Evolutionary conservation across 192 early-diverging fungal genomes (phyloP), one percentile per base, ranked within the genome.

Genomic region (Podila clonocystis): DNA sequence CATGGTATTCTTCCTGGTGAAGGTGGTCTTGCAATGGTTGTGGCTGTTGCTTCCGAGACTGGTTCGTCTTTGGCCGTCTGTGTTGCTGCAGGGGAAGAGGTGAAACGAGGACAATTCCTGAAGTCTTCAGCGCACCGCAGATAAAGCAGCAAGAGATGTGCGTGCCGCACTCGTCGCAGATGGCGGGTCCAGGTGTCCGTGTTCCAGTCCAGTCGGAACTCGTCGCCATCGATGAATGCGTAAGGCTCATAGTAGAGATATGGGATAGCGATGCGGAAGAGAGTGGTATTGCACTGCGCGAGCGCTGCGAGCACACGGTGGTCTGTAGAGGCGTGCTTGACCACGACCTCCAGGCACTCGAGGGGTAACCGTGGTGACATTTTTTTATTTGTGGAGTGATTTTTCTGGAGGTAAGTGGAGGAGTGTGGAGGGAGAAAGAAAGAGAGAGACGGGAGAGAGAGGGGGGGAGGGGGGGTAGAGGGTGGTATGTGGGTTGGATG

Each of bases 321-420:
- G 65, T 74, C 73, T 1, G 62, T 38, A 9, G 73, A 49, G 9
- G 73, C 73, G 15, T 74, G 58, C 17, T 28, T 52, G 41, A 74
- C 73, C 49, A 74, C 67, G 36, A 65, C 61, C 28, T 74, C 73
- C 30, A 74, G 65, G 49, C 73, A 74, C 50, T 74, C 73, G 41
- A 64, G 58, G 9, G 73, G 73, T 57, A 74, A 48, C 9, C 52
- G 64, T 2, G 62, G 63, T n/a, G 26, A 11, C 50, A 45, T 33
- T 62, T 24, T 55, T 55, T n/a, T 55, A n/a, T 55, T 55, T 55
- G 52, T 4, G 52, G 22, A 24, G 52, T 22, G 52, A 22, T 24
- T n/a, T 22, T 55, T 7, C 7, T 55, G 50, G 19, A 4, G 50
- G 20, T n/a, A 6, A 19, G 59, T 26, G 28, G 52, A 30, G 50